phyloP scores from a whole-genome alignment of 345 rosid genomes.

The Eucalyptus albens region DNA sequence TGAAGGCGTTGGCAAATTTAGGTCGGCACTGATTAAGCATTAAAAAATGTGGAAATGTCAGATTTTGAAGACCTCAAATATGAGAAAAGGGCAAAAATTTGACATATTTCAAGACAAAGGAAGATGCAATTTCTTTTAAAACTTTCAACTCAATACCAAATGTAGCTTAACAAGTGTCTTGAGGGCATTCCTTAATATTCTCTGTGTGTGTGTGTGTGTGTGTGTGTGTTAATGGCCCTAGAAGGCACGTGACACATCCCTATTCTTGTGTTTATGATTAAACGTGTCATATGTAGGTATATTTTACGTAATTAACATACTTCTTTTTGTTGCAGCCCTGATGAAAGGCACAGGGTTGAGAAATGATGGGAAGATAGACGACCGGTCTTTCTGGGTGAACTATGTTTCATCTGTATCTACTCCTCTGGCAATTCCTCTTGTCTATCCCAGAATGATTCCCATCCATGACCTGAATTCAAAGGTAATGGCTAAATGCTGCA shows the following conservation, averaged over 20 bases:
- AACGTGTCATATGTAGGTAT: not conserved
- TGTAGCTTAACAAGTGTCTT: not conserved
- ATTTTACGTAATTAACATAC: not conserved
- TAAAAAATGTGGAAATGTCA: not conserved
- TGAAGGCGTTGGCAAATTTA: not conserved
- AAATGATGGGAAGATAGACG: conserved; percentile 80
- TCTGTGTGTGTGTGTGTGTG: not conserved
- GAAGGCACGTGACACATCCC: not conserved
- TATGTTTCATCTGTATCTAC: conserved; percentile 61
- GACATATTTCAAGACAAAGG: not conserved
- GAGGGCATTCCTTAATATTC: not conserved
- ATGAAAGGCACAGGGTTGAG: conserved; percentile 72
- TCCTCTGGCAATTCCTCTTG: conserved; percentile 69
- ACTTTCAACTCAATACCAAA: not conserved
- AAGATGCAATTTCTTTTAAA: not conserved
- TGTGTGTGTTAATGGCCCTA: not conserved
- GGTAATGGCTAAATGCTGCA: conserved; percentile 12
- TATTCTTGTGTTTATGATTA: not conserved
- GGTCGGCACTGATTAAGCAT: not conserved
- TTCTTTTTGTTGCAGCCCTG: conserved; percentile 41
- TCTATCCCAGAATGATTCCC: conserved; percentile 82
- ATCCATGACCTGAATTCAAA: conserved; percentile 64
- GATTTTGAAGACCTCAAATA: not conserved
- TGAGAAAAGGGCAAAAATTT: not conserved
- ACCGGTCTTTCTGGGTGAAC: conserved; percentile 79